Evolutionary conservation across 108 stramenopile species (phyloP), one percentile per base, ranked within the genome.

Genomic region (Pseudonitzschia delicatissima): DNA sequence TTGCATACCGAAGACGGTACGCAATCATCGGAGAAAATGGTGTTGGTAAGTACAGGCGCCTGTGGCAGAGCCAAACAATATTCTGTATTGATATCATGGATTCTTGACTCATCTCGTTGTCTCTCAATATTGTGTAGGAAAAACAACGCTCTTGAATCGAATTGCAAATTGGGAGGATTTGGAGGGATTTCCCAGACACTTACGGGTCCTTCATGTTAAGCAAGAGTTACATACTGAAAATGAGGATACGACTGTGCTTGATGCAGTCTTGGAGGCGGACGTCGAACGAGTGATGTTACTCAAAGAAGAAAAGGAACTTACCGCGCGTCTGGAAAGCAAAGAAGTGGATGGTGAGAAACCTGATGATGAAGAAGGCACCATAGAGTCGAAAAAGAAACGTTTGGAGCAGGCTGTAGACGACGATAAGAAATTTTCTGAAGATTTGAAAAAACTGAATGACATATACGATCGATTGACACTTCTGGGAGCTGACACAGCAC

Each of bases 261-360:
- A 95, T 23, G 96, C 96, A 8, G 99, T 99, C 0, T 72, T 99
- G 58, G 86, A 94, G 58, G 92, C 98, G 1, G 99, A 99, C 80
- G 85, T 87, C 15, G 94, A 89, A 67, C 80, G 95, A 37, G 88
- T 85, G 51, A 69, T 71, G 26, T 70, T 99, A 25, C 57, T 98
- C 48, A 61, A 85, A 67, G 87, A 96, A 72, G 92, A 88, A 73
- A 84, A 83, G 58, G 67, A 77, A 62, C 32, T 93, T 17, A 39
- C 87, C 5, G 45, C 79, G 20, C 73, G 78, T 20, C 68, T 93
- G 45, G 89, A 94, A 73, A 68, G 70, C 13, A 71, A 53, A 26
- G 62, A 51, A 31, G 66, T 11, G 4, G 75, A 45, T 35, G 60
- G 21, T 27, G 31, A 15, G n/a, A 55, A 55, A 13, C 3, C 3